Base-by-base conservation (phyloP, 2,329 filamentous ascomycete species). In the Fusarium chuoi region DNA sequence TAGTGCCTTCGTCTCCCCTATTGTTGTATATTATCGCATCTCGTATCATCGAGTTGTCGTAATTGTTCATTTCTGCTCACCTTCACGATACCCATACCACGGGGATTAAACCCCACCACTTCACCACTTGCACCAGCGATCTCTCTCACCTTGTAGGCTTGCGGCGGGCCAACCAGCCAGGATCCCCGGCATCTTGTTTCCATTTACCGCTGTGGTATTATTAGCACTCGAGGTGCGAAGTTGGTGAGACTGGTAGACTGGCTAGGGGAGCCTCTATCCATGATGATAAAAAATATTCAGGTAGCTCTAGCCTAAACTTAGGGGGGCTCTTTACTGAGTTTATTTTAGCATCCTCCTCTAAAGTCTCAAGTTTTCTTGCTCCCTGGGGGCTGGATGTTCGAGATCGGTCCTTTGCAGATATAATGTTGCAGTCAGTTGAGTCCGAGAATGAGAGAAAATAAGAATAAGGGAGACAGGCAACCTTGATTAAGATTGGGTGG, bases 41-140 rank as follows among this genome's bases (percentile, higher is more conserved):
- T 72, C 65, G 70, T 52, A 57, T 71, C 45, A 42, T 71, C 35
- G 20, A 39, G 13, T 68, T 60, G 70, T 78, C 70, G 74, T 77
- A 77, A 73, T 77, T 51, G 62, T 70, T 78, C 77, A 78, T 77
- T 78, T 78, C 72, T 78, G 33, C 51, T 64, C 42, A 65, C 38
- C 33, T 49, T 68, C 48, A 38, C 52, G 45, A 58, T 57, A 52
- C 24, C 51, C 71, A 68, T 70, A 24, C 28, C 22, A 68, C 42
- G 49, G 65, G 71, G 68, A 68, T 73, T 62, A 73, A 75, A 73
- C 73, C 70, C 76, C 74, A 76, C 76, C 63, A 62, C 48, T 54
- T 69, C 72, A 68, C 63, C 60, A 66, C 61, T 66, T 48, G 51
- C 54, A 70, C 58, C 61, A 70, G 57, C 73, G 60, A 77, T 74